Evolutionary conservation across 2,329 filamentous ascomycete genomes (phyloP), one percentile per base, ranked within the genome.

Genomic region (Apiospora malaysiana): DNA sequence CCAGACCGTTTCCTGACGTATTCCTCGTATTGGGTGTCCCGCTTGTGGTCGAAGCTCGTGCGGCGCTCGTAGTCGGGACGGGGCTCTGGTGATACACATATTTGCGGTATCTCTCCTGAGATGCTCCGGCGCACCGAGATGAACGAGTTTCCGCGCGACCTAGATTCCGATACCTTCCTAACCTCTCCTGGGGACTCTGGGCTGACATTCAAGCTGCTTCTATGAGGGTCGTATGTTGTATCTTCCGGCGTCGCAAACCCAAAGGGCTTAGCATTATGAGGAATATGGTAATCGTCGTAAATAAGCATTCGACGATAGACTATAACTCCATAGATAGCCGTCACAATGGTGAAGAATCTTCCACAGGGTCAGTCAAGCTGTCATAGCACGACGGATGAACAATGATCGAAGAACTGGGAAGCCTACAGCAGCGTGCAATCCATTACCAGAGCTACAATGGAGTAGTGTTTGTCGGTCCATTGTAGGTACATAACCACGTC

Each of bases 401-500:
- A 8, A 45, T 18, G 37, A 43, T 23, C 1, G 14, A 32, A 43
- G 21, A 14, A 9, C 12, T 2, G 5, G 32, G 21, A 43, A 43
- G 77, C 85, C 77, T 80, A 88, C 86, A 89, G 82, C 45, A 89
- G 79, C 2, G 77, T 78, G 37, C 78, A 81, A 75, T 88, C 87
- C 37, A 89, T 78, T 0, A 78, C 84, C 23, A 90, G 79, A 0
- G 85, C 87, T 8, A 85, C 77, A 6, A 84, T 75, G 0, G 86
- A 85, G 78, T 87, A 89, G 43, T 84, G 77, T 25, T 79, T 82
- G 66, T 88, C 84, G 25, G 80, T 79, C 32, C 81, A 79, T 69
- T 83, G 77, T 5, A 83, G 77, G 72, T 87, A 87, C n/a, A 88
- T 82, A 46, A 87, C 82, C 37, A 88, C 78, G 71, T 89, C 87